Base-by-base conservation (phyloP, 495 filamentous ascomycete species). In the Pseudevernia furfuracea region DNA sequence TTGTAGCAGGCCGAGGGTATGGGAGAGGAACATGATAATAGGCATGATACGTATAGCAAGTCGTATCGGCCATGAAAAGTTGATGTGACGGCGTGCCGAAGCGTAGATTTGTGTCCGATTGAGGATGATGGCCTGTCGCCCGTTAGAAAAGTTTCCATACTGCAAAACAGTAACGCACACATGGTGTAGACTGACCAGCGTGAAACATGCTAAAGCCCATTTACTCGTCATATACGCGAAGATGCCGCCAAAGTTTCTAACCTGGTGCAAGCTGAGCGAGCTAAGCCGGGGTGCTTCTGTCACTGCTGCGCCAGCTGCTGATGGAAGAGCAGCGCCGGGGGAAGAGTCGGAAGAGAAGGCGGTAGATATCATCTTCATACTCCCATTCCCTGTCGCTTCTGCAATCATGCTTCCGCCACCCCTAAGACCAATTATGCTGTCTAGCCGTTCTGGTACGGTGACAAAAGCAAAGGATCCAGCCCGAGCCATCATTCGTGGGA, bases 101-200 rank as follows among this genome's bases (percentile, higher is more conserved):
- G 93, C 92, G 74, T 95, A 98, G 60, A 97, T 90, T 46, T 91
- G 87, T 17, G 94, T 92, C 49, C 94, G 85, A 76, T 98, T 97
- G 38, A 97, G 79, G 66, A 98, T 74, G 63, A 98, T 81, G 58
- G 91, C 90, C 84, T 62, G 59, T 41, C 49, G 34, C 19, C 23
- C 28, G 55, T 71, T 68, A 73, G 59, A 56, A 56, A 39, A 11
- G 41, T 59, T 17, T 25, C 0, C 23, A n/a, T 59, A n/a, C 25
- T 56, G n/a, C 36, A 25, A 8, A 43, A 62, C 37, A 49, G 36
- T n/a, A 36, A n/a, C 21, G 17, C 32, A 21, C 10, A 62, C 17
- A 12, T 25, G 25, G 21, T 34, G 52, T 44, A 59, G 41, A 72
- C 76, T 72, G 69, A 88, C 86, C 74, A 91, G 88, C 48, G 87